Base-by-base conservation (phyloP, 305 asterid genomes). In the Solanum hybrid region DNA sequence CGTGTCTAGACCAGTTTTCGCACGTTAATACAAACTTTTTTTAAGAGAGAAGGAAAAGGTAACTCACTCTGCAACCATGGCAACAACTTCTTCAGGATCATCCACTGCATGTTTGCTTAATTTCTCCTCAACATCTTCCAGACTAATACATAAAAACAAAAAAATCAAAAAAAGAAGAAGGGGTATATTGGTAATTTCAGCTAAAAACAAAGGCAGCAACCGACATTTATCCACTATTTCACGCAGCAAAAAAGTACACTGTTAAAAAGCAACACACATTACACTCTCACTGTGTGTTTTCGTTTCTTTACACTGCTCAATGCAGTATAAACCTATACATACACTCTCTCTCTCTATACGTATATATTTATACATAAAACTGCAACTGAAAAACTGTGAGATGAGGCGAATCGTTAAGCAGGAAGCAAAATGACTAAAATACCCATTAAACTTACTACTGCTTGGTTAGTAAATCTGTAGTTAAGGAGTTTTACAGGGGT, bases 31-130 rank as follows among this genome's bases (percentile, higher is more conserved):
- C 4, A 60, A 60, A 60, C 24, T 60, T 60, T 60, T 7, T 19
- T 1, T 7, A 9, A 22, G 72, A 64, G 27, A 64, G 6, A 22
- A 64, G 13, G 6, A 64, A 12, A 88, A 85, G 89, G 89, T 71
- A 13, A 92, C 99, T 69, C 91, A 97, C 99, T 92, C 94, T 85
- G 92, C 96, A 86, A 97, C 99, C 98, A 94, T 92, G 90, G 96
- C 93, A 87, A 94, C 99, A 91, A 96, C 93, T 93, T 94, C 96
- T 92, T 97, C 98, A 29, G 99, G 99, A 86, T 95, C 95, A 90
- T 93, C 96, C 91, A 97, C 97, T 13, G 98, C 97, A 89, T 95
- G 95, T 89, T 91, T 94, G 91, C 90, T 95, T 91, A 92, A 88
- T 76, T 89, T 89, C 85, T 90, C 95, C 88, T 95, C 95, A 90